Conservation (phyloP, 176 grass and related monocot species). For the Alloteropsis semialata region DNA sequence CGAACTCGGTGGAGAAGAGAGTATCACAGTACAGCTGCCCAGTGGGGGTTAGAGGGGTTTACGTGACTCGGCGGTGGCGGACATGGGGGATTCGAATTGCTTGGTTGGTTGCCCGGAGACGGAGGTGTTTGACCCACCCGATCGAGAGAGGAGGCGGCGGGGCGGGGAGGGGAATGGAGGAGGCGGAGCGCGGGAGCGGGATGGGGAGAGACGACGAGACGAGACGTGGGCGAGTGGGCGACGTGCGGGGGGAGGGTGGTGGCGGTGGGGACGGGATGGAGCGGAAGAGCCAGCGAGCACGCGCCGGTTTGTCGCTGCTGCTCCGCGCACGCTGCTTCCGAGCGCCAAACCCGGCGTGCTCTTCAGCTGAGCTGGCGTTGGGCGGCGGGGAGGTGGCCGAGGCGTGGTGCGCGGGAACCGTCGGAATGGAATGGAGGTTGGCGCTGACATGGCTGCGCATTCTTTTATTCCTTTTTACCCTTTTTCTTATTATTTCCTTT, state of each 20-base stretch:
- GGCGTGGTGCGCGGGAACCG: background rate
- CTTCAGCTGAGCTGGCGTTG: background rate
- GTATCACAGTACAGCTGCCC: background rate
- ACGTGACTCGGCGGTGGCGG: conserved; percentile 22
- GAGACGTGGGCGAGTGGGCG: conserved; percentile 34
- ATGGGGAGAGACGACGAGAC: background rate
- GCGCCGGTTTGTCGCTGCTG: background rate
- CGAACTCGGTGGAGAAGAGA: background rate
- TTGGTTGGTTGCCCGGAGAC: background rate
- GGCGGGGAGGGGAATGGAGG: background rate
- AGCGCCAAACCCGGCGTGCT: background rate
- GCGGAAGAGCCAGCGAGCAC: background rate
- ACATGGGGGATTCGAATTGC: background rate
- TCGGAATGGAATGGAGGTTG: no score
- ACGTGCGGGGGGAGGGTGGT: conserved; percentile 30
- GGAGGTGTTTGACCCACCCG: background rate
- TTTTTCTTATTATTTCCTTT: background rate
- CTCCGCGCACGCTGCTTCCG: background rate
- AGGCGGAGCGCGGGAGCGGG: background rate
- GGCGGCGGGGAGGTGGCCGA: background rate
- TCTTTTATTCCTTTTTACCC: background rate
- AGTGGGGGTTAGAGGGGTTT: background rate
- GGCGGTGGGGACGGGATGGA: background rate
- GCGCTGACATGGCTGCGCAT: no score
- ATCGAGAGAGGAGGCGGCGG: background rate